Percentiles rank a stretch among this genome's conserved stretches.
Evolutionary conservation across 768 basidiomycete species (phyloP).

Genomic region (Kwoniella bestiolae): DNA sequence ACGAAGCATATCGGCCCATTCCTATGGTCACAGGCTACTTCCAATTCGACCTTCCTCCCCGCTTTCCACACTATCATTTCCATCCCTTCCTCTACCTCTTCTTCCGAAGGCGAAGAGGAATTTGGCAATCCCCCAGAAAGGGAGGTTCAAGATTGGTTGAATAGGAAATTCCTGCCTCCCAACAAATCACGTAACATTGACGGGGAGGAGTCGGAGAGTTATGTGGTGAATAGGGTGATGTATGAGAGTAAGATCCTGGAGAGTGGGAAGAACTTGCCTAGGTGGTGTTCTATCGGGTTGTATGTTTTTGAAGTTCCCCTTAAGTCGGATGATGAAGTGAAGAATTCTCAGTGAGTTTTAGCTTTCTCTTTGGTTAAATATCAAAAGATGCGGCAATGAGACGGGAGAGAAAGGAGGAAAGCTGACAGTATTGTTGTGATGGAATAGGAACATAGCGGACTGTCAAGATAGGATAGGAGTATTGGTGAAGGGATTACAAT

Average conservation of each 20-base stretch:
- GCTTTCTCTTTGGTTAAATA: neutral
- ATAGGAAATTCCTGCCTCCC: constrained; percentile 32
- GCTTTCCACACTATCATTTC: constrained; percentile 21
- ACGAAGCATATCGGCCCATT: constrained; percentile 37
- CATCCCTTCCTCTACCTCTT: constrained; percentile 25
- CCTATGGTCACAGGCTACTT: constrained; percentile 9
- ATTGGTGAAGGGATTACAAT: constrained; percentile 11
- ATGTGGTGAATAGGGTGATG: constrained; percentile 18
- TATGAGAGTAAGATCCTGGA: constrained; percentile 22
- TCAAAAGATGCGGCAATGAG: too few relatives aligned
- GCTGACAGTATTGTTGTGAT: neutral
- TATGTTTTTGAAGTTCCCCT: constrained; percentile 40
- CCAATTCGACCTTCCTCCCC: neutral
- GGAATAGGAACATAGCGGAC: constrained; percentile 33
- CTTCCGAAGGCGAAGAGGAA: constrained; percentile 4
- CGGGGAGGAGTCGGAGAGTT: constrained; percentile 3
- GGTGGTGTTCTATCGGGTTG: constrained; percentile 24
- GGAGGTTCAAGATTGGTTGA: constrained; percentile 38
- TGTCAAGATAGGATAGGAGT: constrained; percentile 36
- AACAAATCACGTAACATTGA: neutral
- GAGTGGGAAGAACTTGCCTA: constrained; percentile 19
- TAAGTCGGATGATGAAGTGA: constrained; percentile 16
- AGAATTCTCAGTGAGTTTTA: constrained; percentile 25
- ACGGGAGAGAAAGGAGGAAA: too few relatives aligned
- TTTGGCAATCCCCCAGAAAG: constrained; percentile 27